Evolutionary conservation across 306 rosid genomes (phyloP), one percentile per base, ranked within the genome.

Genomic region (Malus orientalis): DNA sequence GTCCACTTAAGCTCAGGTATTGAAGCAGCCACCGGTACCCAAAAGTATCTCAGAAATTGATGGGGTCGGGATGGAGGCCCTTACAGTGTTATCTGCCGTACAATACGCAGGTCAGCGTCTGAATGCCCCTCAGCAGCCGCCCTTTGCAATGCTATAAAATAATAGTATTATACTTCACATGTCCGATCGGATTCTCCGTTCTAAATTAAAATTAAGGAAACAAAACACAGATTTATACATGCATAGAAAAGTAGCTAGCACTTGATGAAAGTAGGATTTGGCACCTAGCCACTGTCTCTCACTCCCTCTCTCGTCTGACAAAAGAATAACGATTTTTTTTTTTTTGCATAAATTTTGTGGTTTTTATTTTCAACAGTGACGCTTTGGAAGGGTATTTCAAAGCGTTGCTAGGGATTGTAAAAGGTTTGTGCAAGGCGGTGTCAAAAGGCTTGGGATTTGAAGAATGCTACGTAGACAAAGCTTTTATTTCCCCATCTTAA

Each of bases 1-100:
- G 88, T 88, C 91, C 97, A 80, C 88, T 87, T 32, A 92, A 84
- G 49, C 80, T 62, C 45, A 96, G 85, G 49, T 91, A 91, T 3
- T 88, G 85, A 61, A 96, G 98, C 53, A 96, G 73, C 96, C 93
- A 96, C 11, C 82, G 88, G 80, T 82, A 96, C 2, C 96, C 98
- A 19, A 87, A 8, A 42, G 97, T 86, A 78, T 74, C 81, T 15
- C 81, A 84, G 74, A 91, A 96, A 79, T 83, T 86, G 89, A 96
- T 81, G 4, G 98, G 90, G 8, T 89, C 93, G 0, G 97, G 99
- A 69, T 88, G 91, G 51, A 88, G 86, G 38, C 86, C 97, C 72
- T 81, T 61, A 63, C 38, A 81, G 47, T 85, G 85, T 78, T 88
- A 84, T 22, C 81, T 30, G 61, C 97, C 97, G 73, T 97, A 95